phyloP scores from a whole-genome alignment of 805 yeast genomes.

The Yarrowia yakushimensis region DNA sequence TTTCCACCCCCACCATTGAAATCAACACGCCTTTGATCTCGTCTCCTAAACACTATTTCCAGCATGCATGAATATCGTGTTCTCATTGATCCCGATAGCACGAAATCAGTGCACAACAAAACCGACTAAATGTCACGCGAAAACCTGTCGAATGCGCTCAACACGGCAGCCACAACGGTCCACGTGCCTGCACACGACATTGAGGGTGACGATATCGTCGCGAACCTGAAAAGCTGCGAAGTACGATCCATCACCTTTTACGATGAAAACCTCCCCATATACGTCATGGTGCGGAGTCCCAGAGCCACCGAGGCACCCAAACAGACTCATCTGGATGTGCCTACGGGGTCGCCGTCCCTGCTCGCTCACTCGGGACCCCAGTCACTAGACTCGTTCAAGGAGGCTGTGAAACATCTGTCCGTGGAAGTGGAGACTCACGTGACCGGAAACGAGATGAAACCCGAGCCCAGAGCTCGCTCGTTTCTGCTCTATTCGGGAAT shows the following conservation, averaged over 20 bases:
- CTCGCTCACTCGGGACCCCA: not conserved
- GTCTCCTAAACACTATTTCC: constrained; percentile 1
- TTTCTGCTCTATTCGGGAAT: constrained; percentile 10
- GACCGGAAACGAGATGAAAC: constrained; percentile 18
- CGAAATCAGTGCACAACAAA: not conserved
- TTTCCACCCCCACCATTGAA: not conserved
- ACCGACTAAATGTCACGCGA: not conserved
- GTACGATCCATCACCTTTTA: constrained; percentile 12
- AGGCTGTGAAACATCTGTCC: constrained; percentile 4
- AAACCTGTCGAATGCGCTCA: constrained; percentile 22
- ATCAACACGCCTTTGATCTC: not conserved
- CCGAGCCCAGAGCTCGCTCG: constrained; percentile 2
- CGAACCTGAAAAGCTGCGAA: not conserved
- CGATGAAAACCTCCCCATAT: constrained; percentile 17
- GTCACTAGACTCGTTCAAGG: constrained; percentile 4
- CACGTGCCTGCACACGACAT: constrained; percentile 20
- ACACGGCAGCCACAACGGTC: constrained; percentile 9
- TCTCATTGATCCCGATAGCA: not conserved
- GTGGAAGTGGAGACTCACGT: constrained; percentile 18
- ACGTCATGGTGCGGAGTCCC: constrained; percentile 15
- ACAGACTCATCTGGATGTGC: not conserved
- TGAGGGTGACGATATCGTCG: not conserved
- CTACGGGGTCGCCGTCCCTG: not conserved
- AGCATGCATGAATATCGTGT: constrained; percentile 5
- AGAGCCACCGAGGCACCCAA: not conserved